Base-by-base conservation (phyloP, 106 monocot species). In the Platanthera zijinensis region DNA sequence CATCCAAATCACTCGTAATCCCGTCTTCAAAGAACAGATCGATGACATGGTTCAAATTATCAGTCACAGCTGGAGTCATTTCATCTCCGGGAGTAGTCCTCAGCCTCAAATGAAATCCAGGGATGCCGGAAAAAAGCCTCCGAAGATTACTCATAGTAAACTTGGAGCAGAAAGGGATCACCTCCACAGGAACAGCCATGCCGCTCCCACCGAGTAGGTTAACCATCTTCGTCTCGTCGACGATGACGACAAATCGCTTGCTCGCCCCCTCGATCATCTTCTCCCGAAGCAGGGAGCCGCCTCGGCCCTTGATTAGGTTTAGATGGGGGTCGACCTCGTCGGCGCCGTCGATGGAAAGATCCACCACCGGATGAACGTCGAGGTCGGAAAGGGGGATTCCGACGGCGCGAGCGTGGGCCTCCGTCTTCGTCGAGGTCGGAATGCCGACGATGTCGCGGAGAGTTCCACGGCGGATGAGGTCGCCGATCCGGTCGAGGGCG, bases 181-280 rank as follows among this genome's bases (percentile, higher is more conserved):
- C 77, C 81, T 93, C 93, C 2, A 93, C 93, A 10, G 93, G 93
- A 28, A 93, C 86, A 0, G 93, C 86, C 13, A 75, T 48, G 17
- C 86, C 79, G 66, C 83, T 93, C n/a, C 77, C 88, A 8, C 90
- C 93, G 7, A 92, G 80, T 13, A 82, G 39, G 25, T 79, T 75
- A 19, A 96, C 88, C 76, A 86, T 68, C 78, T 96, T 96, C 71
- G 90, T 78, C 53, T 92, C 89, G 70, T 95, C 92, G 13, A 95
- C 89, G 51, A 95, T 92, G 25, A 95, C 95, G n/a, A 92, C 87
- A 74, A 95, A 92, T 50, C 71, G 53, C 17, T 48, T 57, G 81
- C 90, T 85, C 1, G 87, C 84, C 6, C 85, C 86, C 77, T 96
- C 92, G 19, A 96, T 87, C 95, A 96, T 96, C 85, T 96, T 95